Conservation (phyloP, 192 early-diverging fungal species). For the Coemansia sp. region DNA sequence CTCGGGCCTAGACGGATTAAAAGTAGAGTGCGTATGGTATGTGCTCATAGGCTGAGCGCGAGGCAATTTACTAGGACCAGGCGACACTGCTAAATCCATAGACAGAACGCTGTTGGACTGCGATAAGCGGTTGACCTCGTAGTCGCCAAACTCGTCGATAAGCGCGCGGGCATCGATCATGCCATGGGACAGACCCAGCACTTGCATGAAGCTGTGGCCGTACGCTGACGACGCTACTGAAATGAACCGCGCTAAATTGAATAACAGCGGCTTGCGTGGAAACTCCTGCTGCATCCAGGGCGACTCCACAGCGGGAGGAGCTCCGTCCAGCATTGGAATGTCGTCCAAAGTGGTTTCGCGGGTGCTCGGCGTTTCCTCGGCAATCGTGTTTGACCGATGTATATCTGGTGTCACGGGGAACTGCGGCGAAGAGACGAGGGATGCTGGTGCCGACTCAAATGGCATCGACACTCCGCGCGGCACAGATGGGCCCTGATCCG, state of each 20-base stretch:
- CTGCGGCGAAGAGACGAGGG: slow-evolving; percentile 44
- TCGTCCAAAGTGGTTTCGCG: neutral
- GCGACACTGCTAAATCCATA: slow-evolving; percentile 14
- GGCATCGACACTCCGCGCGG: slow-evolving; percentile 6
- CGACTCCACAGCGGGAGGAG: slow-evolving; percentile 7
- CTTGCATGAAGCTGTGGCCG: slow-evolving; percentile 72
- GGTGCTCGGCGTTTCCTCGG: neutral
- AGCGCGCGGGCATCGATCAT: slow-evolving; percentile 47
- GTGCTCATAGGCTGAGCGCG: slow-evolving; percentile 50
- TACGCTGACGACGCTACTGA: slow-evolving; percentile 70
- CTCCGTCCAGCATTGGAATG: slow-evolving; percentile 53
- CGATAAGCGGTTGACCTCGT: slow-evolving; percentile 19
- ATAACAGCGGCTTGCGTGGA: slow-evolving; percentile 57
- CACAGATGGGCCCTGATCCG: neutral
- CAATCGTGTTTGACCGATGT: neutral
- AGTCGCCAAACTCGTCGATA: slow-evolving; percentile 45
- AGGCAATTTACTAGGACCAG: slow-evolving; percentile 20
- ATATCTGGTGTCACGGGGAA: slow-evolving; percentile 20
- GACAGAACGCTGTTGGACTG: slow-evolving; percentile 24
- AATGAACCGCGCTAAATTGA: slow-evolving; percentile 69
- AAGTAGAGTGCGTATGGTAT: slow-evolving; percentile 26
- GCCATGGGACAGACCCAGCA: slow-evolving; percentile 58
- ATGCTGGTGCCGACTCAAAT: slow-evolving; percentile 47
- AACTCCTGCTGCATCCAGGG: slow-evolving; percentile 37
- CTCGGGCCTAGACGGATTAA: slow-evolving; percentile 28